phyloP scores from a whole-genome alignment of 2,329 filamentous ascomycete genomes.

The Monilinia fructigena region DNA sequence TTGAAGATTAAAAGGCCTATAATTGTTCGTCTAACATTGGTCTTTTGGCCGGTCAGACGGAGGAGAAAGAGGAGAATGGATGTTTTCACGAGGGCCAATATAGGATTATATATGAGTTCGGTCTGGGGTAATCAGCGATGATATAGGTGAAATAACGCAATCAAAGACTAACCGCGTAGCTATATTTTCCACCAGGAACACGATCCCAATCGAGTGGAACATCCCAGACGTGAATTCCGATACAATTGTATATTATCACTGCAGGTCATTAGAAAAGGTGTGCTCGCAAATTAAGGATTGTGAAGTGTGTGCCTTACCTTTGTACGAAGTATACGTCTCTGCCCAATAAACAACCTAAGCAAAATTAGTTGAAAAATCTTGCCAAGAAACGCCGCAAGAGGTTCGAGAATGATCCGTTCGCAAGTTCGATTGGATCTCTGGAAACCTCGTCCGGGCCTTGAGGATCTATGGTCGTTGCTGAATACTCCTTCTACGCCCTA shows the following conservation, averaged over 20 bases:
- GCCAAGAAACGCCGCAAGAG: neutral
- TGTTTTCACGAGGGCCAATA: constrained; percentile 47
- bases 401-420: neutral
- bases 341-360: constrained; percentile 6
- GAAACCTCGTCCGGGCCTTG: neutral
- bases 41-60: constrained; percentile 44
- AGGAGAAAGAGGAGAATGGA: constrained; percentile 49
- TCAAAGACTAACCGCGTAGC: constrained; percentile 4
- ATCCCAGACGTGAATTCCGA: constrained; percentile 7
- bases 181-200: constrained; percentile 1
- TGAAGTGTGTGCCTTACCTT: neutral
- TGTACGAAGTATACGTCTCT: constrained; percentile 12
- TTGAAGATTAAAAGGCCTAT: constrained; percentile 27
- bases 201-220: neutral
- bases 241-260: neutral
- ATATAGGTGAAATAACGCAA: neutral
- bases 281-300: neutral
- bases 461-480: neutral
- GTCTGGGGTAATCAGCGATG: neutral
- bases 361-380: constrained; percentile 10
- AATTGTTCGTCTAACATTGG: constrained; percentile 40
- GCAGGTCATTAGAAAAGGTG: neutral
- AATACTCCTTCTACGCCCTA: neutral
- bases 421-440: neutral
- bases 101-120: constrained; percentile 44